Evolutionary conservation across 164 flowering plant genomes (phyloP).

Genomic region (Nymphaea colorata): DNA sequence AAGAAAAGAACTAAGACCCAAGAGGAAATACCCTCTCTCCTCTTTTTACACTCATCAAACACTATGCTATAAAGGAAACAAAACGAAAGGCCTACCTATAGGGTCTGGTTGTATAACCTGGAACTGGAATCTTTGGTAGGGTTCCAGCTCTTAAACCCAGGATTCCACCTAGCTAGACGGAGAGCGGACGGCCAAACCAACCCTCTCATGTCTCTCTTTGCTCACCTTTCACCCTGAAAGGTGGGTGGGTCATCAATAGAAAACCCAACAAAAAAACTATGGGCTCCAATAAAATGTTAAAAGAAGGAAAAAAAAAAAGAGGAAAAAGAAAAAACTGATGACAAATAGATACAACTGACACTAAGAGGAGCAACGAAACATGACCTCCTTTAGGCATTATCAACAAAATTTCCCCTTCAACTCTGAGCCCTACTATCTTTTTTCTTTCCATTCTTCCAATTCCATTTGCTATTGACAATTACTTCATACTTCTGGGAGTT

Average conservation of each 20-base stretch:
- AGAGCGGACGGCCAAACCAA: not conserved
- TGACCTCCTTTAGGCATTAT: not conserved
- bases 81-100: not conserved
- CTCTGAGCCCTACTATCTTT: not conserved
- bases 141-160: not conserved
- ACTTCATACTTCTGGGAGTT: not conserved
- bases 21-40: not conserved
- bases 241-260: not conserved
- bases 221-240: not conserved
- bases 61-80: not conserved
- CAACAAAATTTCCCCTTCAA: not conserved
- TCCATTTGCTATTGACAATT: not conserved
- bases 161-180: not conserved
- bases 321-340: not conserved
- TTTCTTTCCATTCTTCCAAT: not conserved
- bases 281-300: not conserved
- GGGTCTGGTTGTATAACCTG: not conserved
- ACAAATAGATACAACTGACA: not conserved
- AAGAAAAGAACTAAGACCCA: not conserved
- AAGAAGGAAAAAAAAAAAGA: no score
- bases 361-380: not conserved
- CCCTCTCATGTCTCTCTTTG: not conserved
- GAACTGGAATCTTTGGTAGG: not conserved
- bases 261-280: not conserved
- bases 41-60: not conserved